Evolutionary conservation across 129 eudicot species (phyloP), one percentile per base, ranked within the genome.

Genomic region (Calendula officinalis): DNA sequence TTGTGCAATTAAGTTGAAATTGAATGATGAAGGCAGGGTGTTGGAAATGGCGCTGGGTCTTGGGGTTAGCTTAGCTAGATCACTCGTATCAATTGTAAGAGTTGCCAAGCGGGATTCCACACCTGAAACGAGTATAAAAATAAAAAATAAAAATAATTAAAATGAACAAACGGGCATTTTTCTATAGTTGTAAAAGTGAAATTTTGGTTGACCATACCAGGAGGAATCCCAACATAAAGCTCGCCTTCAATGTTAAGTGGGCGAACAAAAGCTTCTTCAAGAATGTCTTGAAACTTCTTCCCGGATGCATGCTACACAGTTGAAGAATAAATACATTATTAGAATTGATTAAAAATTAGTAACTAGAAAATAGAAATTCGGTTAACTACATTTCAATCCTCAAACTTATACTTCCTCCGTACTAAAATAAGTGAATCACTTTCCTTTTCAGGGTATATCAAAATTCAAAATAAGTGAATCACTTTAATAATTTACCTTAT

Each of bases 201-300:
- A 36, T 36, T 8, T 12, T 34, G 35, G 54, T 32, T 36, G 13
- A 58, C 42, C 75, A 59, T 83, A 75, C 98, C 98, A 62, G 95
- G 96, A 58, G 98, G 98, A 60, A 91, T 91, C 78, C 98, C 98
- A 72, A 91, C 67, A 75, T 91, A 91, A 52, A 91, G 81, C 82
- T 91, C 98, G 67, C 98, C 98, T 49, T 85, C 81, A 66, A 91
- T 59, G 36, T 85, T 81, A 34, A 91, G 91, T 27, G 96, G 98
- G 43, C 56, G 88, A 76, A 91, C 76, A 36, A 91, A 76, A 36
- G 88, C 95, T 85, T 91, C 96, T 75, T 91, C 98, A 27, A 91
- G 98, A 56, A 91, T 73, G 53, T 91, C 96, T 70, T 85, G 96
- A 72, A 91, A 88, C 74, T 79, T 88, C 77, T 75, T 91, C 73